Conservation (phyloP, 2,329 filamentous ascomycete genomes). For the Corniculantispora saksenae region DNA sequence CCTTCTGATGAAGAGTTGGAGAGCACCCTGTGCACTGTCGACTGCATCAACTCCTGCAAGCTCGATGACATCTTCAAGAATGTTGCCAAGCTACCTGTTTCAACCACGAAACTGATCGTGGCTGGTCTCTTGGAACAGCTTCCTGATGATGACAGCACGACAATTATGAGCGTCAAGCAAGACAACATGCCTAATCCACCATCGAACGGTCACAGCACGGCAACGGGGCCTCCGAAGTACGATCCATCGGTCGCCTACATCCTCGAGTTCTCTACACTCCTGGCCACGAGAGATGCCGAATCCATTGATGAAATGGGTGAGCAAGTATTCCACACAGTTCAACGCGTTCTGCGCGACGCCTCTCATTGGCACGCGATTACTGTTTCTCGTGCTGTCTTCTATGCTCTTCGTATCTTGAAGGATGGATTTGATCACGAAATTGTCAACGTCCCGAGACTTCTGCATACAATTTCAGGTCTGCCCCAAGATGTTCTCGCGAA, state of each 20-base stretch:
- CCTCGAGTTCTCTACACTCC: slow-evolving; percentile 83
- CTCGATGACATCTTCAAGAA: slow-evolving; percentile 82
- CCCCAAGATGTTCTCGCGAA: slow-evolving; percentile 75
- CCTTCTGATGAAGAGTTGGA: slow-evolving; percentile 96
- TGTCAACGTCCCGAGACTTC: slow-evolving; percentile 84
- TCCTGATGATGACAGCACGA: slow-evolving; percentile 76
- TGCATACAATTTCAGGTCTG: slow-evolving; percentile 89
- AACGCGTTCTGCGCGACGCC: slow-evolving; percentile 78
- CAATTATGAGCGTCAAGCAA: slow-evolving; percentile 87
- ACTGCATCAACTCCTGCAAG: slow-evolving; percentile 88
- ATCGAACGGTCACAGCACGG: slow-evolving; percentile 48
- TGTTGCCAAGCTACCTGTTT: slow-evolving; percentile 55
- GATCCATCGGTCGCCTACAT: slow-evolving; percentile 86
- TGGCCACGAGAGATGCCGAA: slow-evolving; percentile 74
- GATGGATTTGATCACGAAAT: slow-evolving; percentile 89
- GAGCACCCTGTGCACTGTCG: slow-evolving; percentile 89
- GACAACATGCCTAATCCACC: slow-evolving; percentile 68
- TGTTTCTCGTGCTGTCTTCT: slow-evolving; percentile 81
- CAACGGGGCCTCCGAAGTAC: slow-evolving; percentile 60
- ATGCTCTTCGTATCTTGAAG: slow-evolving; percentile 78
- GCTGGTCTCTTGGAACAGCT: slow-evolving; percentile 76
- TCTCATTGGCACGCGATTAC: slow-evolving; percentile 79
- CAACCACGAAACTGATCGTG: slow-evolving; percentile 45
- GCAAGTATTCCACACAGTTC: slow-evolving; percentile 76
- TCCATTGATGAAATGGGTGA: slow-evolving; percentile 75